phyloP scores from a whole-genome alignment of 148 eudicot species.

The Chenopodium formosanum region DNA sequence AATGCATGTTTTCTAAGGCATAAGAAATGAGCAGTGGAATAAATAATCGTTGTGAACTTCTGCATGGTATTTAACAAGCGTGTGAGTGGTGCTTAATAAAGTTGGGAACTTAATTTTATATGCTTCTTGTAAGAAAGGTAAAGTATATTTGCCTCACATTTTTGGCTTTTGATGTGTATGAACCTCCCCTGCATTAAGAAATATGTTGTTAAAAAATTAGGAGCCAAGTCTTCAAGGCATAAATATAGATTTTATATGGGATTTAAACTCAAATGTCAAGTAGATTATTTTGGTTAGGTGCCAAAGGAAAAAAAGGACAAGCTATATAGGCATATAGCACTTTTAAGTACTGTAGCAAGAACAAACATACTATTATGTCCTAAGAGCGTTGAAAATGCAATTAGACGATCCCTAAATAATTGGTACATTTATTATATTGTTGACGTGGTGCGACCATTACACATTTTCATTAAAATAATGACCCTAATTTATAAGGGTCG shows the following conservation, averaged over 20 bases:
- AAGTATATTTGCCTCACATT: conserved; percentile 25
- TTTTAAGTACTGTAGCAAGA: background rate
- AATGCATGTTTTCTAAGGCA: background rate
- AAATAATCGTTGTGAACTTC: background rate
- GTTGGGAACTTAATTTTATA: background rate
- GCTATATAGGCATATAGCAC: no score
- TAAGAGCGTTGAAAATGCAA: no score
- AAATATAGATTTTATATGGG: background rate
- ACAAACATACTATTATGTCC: background rate
- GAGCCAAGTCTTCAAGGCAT: background rate
- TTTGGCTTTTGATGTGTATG: conserved; percentile 2
- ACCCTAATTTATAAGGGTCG: background rate
- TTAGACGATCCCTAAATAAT: background rate
- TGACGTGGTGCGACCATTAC: background rate
- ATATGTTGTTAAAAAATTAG: background rate
- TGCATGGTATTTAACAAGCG: conserved; percentile 1
- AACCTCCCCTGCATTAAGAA: background rate
- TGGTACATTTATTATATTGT: no score
- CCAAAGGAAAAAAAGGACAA: background rate
- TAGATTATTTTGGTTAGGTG: background rate
- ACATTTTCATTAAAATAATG: background rate
- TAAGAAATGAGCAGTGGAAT: background rate
- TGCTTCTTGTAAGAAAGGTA: conserved; percentile 44
- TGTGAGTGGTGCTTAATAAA: conserved; percentile 18
- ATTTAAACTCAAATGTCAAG: background rate